A percentile compares a stretch with the other conserved stretches of the same genome.
These are phyloP conservation scores for Tremellales sp. DNA, from an alignment of 1,284 basidiomycete species.

Conservation along the genomic window DNA sequence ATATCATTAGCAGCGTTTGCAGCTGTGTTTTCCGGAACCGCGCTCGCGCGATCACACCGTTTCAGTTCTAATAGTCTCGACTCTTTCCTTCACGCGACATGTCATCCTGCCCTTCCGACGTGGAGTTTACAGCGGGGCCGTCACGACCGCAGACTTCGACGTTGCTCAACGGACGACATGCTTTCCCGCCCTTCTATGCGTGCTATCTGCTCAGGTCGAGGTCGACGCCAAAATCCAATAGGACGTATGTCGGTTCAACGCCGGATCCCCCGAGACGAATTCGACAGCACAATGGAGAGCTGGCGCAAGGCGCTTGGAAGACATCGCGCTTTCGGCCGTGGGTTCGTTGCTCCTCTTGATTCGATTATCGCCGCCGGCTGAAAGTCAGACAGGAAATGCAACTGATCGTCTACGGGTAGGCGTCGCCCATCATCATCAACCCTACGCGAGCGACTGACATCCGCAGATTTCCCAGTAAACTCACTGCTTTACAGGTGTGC, in stretches of 20 bases:
- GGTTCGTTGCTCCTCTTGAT: constrained; percentile 48
- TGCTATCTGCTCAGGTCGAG: constrained; percentile 79
- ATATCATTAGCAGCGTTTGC: no score
- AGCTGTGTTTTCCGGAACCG: no score
- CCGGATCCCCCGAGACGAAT: constrained; percentile 72
- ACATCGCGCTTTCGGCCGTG: constrained; percentile 71
- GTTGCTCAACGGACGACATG: constrained; percentile 54
- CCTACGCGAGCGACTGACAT: constrained; percentile 7
- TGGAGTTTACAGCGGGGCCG: background rate
- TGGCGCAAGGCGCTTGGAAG: constrained; percentile 69
- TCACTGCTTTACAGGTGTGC: constrained; percentile 61
- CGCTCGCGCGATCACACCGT: no score
- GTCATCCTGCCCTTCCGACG: no score
- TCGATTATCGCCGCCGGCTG: no score
- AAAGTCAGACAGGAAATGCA: constrained; percentile 61
- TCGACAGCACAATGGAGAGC: constrained; percentile 80
- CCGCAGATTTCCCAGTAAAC: constrained; percentile 71
- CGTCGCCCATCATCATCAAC: background rate
- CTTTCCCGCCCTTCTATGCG: constrained; percentile 74
- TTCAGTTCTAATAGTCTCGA: no score
- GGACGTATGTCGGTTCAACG: constrained; percentile 72
- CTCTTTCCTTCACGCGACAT: no score
- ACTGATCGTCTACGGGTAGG: constrained; percentile 68
- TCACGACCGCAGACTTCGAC: constrained; percentile 37
- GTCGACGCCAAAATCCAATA: constrained; percentile 55